phyloP scores from a whole-genome alignment of 1,139 yeast species.

The Wickerhamomyces sp. region DNA sequence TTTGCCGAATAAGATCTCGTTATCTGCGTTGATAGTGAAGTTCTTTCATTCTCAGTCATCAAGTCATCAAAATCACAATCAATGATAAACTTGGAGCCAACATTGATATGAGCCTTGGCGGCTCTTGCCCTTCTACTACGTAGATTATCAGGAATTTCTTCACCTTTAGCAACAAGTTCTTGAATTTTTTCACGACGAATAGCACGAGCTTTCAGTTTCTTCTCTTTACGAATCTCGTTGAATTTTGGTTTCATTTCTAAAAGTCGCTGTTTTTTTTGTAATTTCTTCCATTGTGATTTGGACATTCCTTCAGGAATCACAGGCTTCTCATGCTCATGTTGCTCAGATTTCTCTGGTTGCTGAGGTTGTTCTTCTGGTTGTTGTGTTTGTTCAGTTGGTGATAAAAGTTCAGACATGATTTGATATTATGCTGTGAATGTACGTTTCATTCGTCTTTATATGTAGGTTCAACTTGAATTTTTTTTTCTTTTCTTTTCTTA shows the following conservation, averaged over 20 bases:
- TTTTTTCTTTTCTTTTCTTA: too few species aligned
- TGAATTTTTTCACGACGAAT: conserved; percentile 32
- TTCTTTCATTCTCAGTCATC: conserved; percentile 78
- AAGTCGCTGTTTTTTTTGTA: conserved; percentile 53
- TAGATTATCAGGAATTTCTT: conserved; percentile 30
- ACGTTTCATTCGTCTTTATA: too few species aligned
- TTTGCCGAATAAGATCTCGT: conserved; percentile 79
- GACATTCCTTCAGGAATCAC: conserved; percentile 78
- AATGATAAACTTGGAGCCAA: conserved; percentile 53
- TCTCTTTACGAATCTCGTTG: conserved; percentile 44
- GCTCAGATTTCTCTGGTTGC: background rate
- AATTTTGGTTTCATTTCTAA: conserved; percentile 61
- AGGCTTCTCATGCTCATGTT: conserved; percentile 10
- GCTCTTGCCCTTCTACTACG: conserved; percentile 26
- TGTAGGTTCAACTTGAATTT: too few species aligned
- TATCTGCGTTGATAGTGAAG: conserved; percentile 74
- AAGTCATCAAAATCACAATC: conserved; percentile 90
- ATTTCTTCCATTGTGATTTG: conserved; percentile 75
- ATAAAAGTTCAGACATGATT: background rate
- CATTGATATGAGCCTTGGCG: conserved; percentile 38
- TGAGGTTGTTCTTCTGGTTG: background rate
- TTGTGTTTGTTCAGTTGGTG: background rate
- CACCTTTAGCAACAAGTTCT: conserved; percentile 30
- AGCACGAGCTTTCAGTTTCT: conserved; percentile 39
- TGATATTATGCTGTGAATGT: background rate